These are phyloP conservation scores for Lipomyces oligophaga DNA, from an alignment of 805 yeast species.

Conservation along the genomic window DNA sequence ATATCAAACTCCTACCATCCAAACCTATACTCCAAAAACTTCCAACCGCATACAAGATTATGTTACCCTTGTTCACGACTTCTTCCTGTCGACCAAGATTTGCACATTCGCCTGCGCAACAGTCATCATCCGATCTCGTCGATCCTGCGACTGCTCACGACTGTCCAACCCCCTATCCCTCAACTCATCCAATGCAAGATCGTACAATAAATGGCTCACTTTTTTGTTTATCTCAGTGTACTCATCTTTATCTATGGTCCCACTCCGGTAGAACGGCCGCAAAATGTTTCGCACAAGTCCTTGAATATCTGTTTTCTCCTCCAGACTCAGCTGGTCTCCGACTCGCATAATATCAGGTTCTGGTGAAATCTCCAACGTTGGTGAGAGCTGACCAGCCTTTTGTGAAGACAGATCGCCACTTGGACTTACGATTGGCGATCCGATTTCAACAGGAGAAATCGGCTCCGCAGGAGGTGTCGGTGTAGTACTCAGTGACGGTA, in stretches of 20 bases:
- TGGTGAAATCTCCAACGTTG: background rate
- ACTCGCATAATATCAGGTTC: too few species aligned
- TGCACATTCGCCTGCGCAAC: conserved; percentile 16
- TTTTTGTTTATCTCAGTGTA: conserved; percentile 61
- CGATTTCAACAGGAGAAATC: conserved; percentile 10
- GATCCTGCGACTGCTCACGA: background rate
- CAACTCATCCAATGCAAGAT: background rate
- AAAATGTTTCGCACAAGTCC: conserved; percentile 51
- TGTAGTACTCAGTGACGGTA: conserved; percentile 9
- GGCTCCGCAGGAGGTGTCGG: conserved; percentile 21
- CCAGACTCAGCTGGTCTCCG: conserved; percentile 9
- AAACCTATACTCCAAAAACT: background rate
- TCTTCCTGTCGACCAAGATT: conserved; percentile 5
- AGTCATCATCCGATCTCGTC: conserved; percentile 6
- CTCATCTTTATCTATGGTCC: conserved; percentile 38
- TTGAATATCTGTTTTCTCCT: conserved; percentile 56
- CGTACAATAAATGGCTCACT: conserved; percentile 58
- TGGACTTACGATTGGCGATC: background rate
- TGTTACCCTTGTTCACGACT: too few species aligned
- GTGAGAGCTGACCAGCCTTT: background rate
- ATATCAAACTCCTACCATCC: background rate
- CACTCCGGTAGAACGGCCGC: conserved; percentile 46
- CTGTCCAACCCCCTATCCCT: too few species aligned
- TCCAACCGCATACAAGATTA: too few species aligned
- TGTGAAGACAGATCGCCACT: background rate